Conservation (phyloP, 2,329 filamentous ascomycete genomes). For the Trichoderma sp. region DNA sequence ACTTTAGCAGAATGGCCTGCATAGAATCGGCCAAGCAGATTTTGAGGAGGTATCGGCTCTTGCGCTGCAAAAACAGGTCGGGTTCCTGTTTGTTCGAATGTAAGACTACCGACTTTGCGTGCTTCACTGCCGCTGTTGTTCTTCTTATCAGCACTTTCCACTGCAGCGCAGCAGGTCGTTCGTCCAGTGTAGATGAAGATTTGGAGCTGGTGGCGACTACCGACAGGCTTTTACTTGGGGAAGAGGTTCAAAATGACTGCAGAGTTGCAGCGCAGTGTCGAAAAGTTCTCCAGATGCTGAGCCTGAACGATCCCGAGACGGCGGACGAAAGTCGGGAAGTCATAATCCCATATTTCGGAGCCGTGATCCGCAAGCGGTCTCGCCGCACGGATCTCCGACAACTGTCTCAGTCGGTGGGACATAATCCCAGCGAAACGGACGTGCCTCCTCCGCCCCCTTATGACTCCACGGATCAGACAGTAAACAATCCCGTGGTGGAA, state of each 20-base stretch:
- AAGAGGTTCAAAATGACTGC: constrained; percentile 13
- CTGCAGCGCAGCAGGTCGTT: not conserved
- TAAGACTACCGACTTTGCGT: constrained; percentile 45
- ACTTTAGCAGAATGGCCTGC: constrained; percentile 29
- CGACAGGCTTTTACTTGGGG: constrained; percentile 9
- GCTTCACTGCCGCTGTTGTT: constrained; percentile 43
- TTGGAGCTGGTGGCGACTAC: constrained; percentile 5
- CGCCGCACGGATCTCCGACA: not conserved
- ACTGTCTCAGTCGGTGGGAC: not conserved
- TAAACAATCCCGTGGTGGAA: not conserved
- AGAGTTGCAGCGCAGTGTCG: constrained; percentile 23
- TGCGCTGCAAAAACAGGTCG: constrained; percentile 30
- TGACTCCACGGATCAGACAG: constrained; percentile 4
- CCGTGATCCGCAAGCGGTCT: constrained; percentile 20
- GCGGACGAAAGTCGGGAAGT: constrained; percentile 10
- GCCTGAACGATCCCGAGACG: not conserved
- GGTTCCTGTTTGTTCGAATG: constrained; percentile 41
- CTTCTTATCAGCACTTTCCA: constrained; percentile 36
- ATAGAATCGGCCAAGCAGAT: constrained; percentile 20
- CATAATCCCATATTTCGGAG: constrained; percentile 18
- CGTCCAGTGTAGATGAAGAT: constrained; percentile 9
- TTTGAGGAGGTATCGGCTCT: constrained; percentile 29
- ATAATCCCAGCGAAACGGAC: not conserved
- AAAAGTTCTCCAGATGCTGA: constrained; percentile 15
- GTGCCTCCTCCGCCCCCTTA: not conserved